Evolutionary conservation across 257 asterid genomes (phyloP).

Genomic region (Solanum raphanifolium): DNA sequence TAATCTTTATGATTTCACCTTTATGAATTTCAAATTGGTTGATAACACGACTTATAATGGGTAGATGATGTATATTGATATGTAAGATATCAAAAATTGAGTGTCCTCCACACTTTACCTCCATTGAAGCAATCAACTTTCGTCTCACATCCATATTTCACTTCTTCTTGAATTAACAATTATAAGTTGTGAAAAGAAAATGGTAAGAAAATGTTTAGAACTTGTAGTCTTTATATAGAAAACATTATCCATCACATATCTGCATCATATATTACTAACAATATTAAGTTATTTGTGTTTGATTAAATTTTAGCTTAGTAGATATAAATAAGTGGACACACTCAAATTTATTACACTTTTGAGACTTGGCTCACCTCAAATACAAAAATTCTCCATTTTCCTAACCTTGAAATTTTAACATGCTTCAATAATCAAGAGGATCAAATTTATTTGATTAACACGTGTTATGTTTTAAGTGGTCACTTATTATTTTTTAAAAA

Average conservation of each 20-base stretch:
- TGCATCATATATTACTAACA: not conserved
- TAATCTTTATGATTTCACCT: no score
- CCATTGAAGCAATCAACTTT: not conserved
- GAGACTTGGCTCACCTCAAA: not conserved
- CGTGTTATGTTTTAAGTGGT: not conserved
- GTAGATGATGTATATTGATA: no score
- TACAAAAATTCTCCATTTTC: not conserved
- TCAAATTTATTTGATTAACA: not conserved
- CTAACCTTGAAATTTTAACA: not conserved
- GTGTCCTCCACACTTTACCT: not conserved
- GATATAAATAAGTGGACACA: not conserved
- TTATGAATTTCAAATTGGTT: not conserved
- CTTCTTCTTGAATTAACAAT: not conserved
- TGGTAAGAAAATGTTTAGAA: not conserved
- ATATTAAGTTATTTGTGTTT: no score
- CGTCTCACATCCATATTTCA: not conserved
- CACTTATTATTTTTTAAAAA: not conserved
- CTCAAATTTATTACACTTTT: no score
- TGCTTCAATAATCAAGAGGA: not conserved
- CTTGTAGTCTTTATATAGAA: not conserved
- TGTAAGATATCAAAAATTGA: not conserved
- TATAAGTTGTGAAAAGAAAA: not conserved
- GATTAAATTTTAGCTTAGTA: not conserved
- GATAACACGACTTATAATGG: not conserved
- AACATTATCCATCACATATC: not conserved